Percentiles rank a stretch among this genome's conserved stretches.
These are phyloP conservation scores for Alternaria tenuissima DNA, from an alignment of 2,329 filamentous ascomycete species.

Conservation along the genomic window DNA sequence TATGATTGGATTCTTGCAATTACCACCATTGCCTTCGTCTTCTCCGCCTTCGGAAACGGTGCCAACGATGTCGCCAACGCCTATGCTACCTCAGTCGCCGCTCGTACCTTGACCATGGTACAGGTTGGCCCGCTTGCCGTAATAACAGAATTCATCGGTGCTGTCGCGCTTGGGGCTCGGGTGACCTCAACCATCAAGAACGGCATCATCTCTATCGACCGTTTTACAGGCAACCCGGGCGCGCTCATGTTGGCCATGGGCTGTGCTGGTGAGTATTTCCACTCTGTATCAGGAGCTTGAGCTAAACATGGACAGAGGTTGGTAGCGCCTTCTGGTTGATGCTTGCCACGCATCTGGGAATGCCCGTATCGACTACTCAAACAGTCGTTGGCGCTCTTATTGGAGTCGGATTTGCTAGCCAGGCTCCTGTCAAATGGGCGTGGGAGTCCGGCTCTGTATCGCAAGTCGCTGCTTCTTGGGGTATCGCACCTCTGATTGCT, in stretches of 20 bases:
- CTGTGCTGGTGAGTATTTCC: conserved; percentile 66
- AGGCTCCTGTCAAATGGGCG: conserved; percentile 32
- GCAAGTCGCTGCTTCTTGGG: conserved; percentile 56
- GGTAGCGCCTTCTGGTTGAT: conserved; percentile 32
- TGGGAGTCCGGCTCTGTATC: conserved; percentile 39
- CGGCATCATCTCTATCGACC: conserved; percentile 62
- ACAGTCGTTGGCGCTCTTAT: conserved; percentile 68
- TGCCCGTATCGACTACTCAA: conserved; percentile 70
- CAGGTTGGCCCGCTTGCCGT: conserved; percentile 61
- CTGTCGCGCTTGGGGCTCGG: conserved; percentile 61
- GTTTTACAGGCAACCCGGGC: conserved; percentile 59
- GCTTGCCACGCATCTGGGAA: conserved; percentile 45
- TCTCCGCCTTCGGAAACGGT: conserved; percentile 50
- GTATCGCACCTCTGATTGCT: conserved; percentile 59
- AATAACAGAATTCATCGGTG: conserved; percentile 61
- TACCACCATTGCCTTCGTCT: conserved; percentile 49
- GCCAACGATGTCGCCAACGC: conserved; percentile 65
- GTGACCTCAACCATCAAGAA: conserved; percentile 70
- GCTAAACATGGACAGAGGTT: conserved; percentile 15
- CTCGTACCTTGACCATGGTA: conserved; percentile 61
- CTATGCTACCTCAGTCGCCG: conserved; percentile 60
- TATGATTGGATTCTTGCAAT: conserved; percentile 55
- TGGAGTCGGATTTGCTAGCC: conserved; percentile 64
- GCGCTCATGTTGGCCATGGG: conserved; percentile 68
- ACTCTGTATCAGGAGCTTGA: conserved; percentile 36